Base-by-base conservation (phyloP, 306 rosid species). In the Citrullus amarus region DNA sequence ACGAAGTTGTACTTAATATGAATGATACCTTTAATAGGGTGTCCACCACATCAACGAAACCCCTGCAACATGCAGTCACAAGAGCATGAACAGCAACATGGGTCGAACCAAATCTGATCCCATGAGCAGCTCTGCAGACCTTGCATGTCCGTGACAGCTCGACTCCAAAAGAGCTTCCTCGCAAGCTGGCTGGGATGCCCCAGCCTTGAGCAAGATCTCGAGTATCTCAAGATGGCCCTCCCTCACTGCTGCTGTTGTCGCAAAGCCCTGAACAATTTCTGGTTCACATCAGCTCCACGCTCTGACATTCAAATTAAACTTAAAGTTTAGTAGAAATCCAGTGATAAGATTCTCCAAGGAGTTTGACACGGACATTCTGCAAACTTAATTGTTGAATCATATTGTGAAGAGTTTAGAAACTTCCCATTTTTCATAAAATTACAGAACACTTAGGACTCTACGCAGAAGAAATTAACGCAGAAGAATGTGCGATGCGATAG, bases 81-180 rank as follows among this genome's bases (percentile, higher is more conserved):
- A 88, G 87, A 71, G 97, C 98, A 80, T 88, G 98, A 62, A 89
- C 89, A 16, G 92, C 88, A 80, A 92, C 46, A 79, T 83, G 90
- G 95, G 95, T 79, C 97, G 84, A 83, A 94, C 83, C 81, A 94
- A 83, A 81, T 94, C 98, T 55, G 97, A 89, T 84, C 90, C 86
- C 95, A 94, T 92, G 76, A 94, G 95, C 81, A 89, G 82, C 83
- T 92, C 92, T 5, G 80, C 89, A 80, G 79, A 71, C 82, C 81
- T 84, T 54, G 95, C 96, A 71, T 82, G 90, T 61, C 97, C 97
- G 74, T 92, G 96, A 83, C 82, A 90, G 80, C 97, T 92, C 61
- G 96, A 92, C 89, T 90, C 97, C 69, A 92, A 22, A 71, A 94
- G 89, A 79, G 98, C 98, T 81, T 94, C 98, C 83, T 94, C 98